Conservation (phyloP, 73 alveolate genomes). For the Durusdinium trenchii region DNA sequence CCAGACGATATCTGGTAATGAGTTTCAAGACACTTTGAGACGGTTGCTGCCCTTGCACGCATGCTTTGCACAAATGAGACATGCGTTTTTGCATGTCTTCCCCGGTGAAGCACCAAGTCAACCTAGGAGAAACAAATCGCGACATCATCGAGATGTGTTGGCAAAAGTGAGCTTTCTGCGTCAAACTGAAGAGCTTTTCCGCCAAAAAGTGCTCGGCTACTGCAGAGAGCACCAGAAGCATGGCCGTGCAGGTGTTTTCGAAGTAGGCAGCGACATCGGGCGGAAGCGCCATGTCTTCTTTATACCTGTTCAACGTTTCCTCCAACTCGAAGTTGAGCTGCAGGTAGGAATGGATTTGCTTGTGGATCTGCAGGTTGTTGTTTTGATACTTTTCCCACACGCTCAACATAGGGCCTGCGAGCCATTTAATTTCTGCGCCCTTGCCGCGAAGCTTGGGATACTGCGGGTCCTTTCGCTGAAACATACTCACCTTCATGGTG, state of each 20-base stretch:
- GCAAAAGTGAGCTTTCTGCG: background rate
- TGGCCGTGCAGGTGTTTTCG: background rate
- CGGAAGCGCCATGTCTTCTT: background rate
- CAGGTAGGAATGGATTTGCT: background rate
- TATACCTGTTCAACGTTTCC: background rate
- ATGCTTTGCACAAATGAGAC: background rate
- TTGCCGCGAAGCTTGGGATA: background rate
- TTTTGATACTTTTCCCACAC: background rate
- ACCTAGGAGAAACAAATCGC: background rate
- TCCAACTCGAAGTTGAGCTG: background rate
- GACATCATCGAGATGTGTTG: background rate
- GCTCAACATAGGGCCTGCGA: background rate
- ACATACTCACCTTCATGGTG: background rate
- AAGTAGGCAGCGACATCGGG: background rate
- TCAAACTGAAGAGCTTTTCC: background rate
- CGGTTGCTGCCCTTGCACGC: slow-evolving; percentile 6
- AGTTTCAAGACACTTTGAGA: background rate
- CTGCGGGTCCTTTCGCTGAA: background rate
- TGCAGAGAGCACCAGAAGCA: background rate
- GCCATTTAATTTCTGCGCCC: slow-evolving; percentile 10
- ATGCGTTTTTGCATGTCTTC: background rate
- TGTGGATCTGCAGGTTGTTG: background rate
- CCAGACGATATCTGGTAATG: background rate
- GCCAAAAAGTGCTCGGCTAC: background rate
- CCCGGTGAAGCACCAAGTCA: background rate